phyloP scores from a whole-genome alignment of 768 basidiomycete genomes.

The Antrodiella citrinella region DNA sequence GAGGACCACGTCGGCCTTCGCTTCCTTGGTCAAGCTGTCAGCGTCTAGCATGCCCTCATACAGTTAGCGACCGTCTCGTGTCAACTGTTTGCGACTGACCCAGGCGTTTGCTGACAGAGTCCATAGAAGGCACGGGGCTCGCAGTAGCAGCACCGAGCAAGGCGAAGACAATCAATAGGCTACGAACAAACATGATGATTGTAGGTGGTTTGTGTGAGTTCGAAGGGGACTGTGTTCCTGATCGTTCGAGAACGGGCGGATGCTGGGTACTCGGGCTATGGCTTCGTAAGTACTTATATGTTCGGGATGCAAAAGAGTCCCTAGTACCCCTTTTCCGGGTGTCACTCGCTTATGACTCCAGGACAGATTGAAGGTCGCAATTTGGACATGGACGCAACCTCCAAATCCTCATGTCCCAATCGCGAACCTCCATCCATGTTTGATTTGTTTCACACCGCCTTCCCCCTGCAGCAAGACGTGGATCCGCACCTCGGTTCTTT shows the following conservation, averaged over 20 bases:
- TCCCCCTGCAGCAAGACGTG: neutral
- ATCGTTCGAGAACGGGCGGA: neutral
- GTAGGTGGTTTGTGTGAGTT: neutral
- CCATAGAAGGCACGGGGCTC: neutral
- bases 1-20: neutral
- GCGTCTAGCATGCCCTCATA: neutral
- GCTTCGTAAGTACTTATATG: neutral
- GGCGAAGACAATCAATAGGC: neutral
- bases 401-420: neutral
- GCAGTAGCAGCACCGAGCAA: neutral
- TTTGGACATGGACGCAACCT: neutral
- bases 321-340: neutral
- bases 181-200: neutral
- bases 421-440: neutral
- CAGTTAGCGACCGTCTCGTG: neutral
- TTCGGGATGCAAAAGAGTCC: neutral
- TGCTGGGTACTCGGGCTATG: neutral
- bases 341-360: neutral
- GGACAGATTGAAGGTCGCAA: neutral
- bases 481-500: neutral
- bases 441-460: neutral
- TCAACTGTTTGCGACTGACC: neutral
- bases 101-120: neutral
- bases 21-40: neutral
- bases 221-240: neutral